These are phyloP conservation scores for Reticulascus tulasneorum DNA, from an alignment of 2,329 filamentous ascomycete genomes.

Conservation along the genomic window DNA sequence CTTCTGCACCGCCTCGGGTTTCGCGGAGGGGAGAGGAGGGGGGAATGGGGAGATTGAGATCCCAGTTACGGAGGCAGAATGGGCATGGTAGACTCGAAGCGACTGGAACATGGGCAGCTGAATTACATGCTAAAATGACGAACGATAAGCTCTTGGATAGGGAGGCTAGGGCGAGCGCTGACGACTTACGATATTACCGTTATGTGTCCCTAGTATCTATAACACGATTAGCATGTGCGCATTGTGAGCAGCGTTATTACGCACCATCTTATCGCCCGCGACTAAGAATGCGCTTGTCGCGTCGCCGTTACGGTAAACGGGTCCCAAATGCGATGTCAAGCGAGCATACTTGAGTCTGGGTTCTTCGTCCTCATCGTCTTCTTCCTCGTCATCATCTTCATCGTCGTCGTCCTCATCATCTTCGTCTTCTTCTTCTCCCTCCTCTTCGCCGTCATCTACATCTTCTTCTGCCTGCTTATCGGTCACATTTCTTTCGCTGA, in stretches of 20 bases:
- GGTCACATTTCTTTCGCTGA: constrained; percentile 18
- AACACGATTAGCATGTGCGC: constrained; percentile 22
- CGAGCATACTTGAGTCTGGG: constrained; percentile 90
- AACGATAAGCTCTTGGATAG: neutral
- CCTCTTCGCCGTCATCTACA: constrained; percentile 20
- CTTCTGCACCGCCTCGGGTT: constrained; percentile 34
- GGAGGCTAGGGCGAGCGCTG: neutral
- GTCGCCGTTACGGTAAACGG: constrained; percentile 91
- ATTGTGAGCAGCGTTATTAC: constrained; percentile 14
- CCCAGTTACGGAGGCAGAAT: constrained; percentile 84
- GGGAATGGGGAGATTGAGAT: constrained; percentile 89
- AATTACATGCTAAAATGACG: constrained; percentile 66
- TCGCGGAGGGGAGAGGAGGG: constrained; percentile 43
- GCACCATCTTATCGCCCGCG: constrained; percentile 93
- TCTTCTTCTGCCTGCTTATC: constrained; percentile 14
- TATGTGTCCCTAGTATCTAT: constrained; percentile 89
- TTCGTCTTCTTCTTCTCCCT: constrained; percentile 38
- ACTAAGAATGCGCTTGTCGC: constrained; percentile 88
- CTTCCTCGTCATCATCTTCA: constrained; percentile 63
- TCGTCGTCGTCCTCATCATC: constrained; percentile 45
- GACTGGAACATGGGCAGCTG: constrained; percentile 77
- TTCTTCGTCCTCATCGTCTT: constrained; percentile 87
- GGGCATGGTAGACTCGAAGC: constrained; percentile 84
- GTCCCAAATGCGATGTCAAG: constrained; percentile 72
- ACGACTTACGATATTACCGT: constrained; percentile 81